Conservation (phyloP, 2,329 filamentous ascomycete species). For the Aureobasidium sp. region DNA sequence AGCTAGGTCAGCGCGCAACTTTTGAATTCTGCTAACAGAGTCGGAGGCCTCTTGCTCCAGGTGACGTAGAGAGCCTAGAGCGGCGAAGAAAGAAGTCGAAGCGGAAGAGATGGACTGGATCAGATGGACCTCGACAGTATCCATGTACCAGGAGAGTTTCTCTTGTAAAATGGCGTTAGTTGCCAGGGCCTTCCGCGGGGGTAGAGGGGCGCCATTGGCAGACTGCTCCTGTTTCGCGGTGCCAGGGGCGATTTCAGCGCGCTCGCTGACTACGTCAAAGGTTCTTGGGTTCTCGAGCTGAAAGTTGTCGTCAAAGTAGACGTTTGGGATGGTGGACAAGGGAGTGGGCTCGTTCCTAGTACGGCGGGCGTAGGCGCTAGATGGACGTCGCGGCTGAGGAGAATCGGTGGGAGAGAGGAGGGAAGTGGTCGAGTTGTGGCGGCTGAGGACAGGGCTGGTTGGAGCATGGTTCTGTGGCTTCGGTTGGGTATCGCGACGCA, state of each 20-base stretch:
- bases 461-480: constrained; percentile 29
- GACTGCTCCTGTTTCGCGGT: constrained; percentile 44
- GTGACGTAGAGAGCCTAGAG: constrained; percentile 81
- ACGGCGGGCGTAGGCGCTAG: constrained; percentile 48
- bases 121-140: constrained; percentile 94
- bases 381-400: constrained; percentile 44
- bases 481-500: constrained; percentile 59
- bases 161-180: constrained; percentile 97
- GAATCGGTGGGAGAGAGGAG: constrained; percentile 39
- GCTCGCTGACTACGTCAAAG: constrained; percentile 93
- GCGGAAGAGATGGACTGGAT: constrained; percentile 95
- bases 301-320: constrained; percentile 94
- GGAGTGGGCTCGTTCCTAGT: constrained; percentile 69
- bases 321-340: constrained; percentile 79
- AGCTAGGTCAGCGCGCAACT: constrained; percentile 68
- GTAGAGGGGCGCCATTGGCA: constrained; percentile 47
- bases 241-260: constrained; percentile 83
- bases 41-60: constrained; percentile 87
- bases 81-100: constrained; percentile 93
- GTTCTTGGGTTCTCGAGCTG: constrained; percentile 92
- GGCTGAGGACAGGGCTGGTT: constrained; percentile 19
- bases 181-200: constrained; percentile 72
- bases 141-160: constrained; percentile 99
- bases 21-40: constrained; percentile 80
- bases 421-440: constrained; percentile 36